phyloP scores from a whole-genome alignment of 371 early-diverging fungal species.

The Lichtheimia corymbifera region DNA sequence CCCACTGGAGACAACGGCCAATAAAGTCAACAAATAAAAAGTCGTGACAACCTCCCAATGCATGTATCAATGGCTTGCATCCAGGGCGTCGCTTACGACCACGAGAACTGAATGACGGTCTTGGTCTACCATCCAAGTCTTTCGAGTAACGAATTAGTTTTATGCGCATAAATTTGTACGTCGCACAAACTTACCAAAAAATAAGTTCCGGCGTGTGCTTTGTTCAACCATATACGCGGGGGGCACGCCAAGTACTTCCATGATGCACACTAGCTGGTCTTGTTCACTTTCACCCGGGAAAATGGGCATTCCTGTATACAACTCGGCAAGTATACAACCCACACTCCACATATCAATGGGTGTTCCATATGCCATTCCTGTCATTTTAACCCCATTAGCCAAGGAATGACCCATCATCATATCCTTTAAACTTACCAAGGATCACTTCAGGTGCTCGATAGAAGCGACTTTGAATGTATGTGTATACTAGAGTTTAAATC shows the following conservation, averaged over 20 bases:
- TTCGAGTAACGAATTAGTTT: slow-evolving; percentile 12
- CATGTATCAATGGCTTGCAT: slow-evolving; percentile 66
- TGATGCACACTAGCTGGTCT: slow-evolving; percentile 85
- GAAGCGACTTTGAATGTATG: slow-evolving; percentile 96
- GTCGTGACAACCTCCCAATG: slow-evolving; percentile 66
- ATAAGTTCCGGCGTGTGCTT: slow-evolving; percentile 73
- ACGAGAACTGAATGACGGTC: slow-evolving; percentile 73
- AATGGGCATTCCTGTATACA: slow-evolving; percentile 88
- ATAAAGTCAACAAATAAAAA: slow-evolving; percentile 81
- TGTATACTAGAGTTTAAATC: slow-evolving; percentile 54
- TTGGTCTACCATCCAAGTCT: slow-evolving; percentile 65
- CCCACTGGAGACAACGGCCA: slow-evolving; percentile 78
- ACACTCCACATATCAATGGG: slow-evolving; percentile 99
- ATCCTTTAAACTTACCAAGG: slow-evolving; percentile 58
- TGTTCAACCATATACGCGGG: slow-evolving; percentile 70
- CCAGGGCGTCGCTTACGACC: slow-evolving; percentile 79
- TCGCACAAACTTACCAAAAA: slow-evolving; percentile 65
- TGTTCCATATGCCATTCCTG: slow-evolving; percentile 74
- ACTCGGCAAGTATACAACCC: slow-evolving; percentile 98
- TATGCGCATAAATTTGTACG: background rate
- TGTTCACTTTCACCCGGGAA: slow-evolving; percentile 94
- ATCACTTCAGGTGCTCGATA: slow-evolving; percentile 98
- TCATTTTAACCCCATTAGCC: too few relatives aligned
- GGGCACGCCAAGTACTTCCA: slow-evolving; percentile 84
- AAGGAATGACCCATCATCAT: too few relatives aligned